Percentiles rank a stretch among this genome's conserved stretches.
phyloP scores from a whole-genome alignment of 495 filamentous ascomycete species.

The Penicillium steckii region DNA sequence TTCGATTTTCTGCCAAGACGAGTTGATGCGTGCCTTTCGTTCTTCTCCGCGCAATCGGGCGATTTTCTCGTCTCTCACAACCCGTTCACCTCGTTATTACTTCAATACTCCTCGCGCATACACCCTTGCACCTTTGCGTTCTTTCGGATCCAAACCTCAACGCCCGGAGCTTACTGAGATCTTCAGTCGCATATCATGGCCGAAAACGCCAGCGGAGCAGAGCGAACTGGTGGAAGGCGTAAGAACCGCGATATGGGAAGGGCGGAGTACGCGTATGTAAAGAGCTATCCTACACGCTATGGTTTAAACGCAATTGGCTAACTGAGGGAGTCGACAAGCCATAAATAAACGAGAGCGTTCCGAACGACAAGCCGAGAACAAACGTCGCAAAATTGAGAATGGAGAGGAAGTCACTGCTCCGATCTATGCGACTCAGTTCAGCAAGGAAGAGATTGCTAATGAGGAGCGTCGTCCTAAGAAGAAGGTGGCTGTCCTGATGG shows the following conservation, averaged over 20 bases:
- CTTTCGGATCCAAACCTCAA: conserved; percentile 1
- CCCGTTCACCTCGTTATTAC: background rate
- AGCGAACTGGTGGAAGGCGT: conserved; percentile 43
- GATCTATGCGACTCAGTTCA: conserved; percentile 57
- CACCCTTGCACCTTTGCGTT: background rate
- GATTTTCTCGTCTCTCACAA: background rate
- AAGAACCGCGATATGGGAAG: conserved; percentile 68
- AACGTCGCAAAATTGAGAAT: conserved; percentile 56
- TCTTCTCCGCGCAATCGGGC: conserved; percentile 12
- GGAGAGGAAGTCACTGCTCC: conserved; percentile 39
- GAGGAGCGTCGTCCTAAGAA: conserved; percentile 87
- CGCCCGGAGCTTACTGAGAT: conserved; percentile 21
- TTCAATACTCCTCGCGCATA: background rate
- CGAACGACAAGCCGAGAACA: conserved; percentile 53
- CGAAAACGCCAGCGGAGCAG: conserved; percentile 40
- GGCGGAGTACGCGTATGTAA: conserved; percentile 59
- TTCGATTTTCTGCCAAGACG: conserved; percentile 2
- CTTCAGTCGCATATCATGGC: conserved; percentile 35
- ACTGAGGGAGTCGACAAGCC: conserved; percentile 60
- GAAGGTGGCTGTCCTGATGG: conserved; percentile 92
- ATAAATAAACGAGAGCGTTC: conserved; percentile 65
- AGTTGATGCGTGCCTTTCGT: conserved; percentile 24
- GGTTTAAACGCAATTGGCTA: conserved; percentile 36
- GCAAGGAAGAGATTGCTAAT: conserved; percentile 75
- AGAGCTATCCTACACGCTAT: background rate